phyloP scores from a whole-genome alignment of 2,329 filamentous ascomycete species.

The Cladosporium austrohemisphaericum region DNA sequence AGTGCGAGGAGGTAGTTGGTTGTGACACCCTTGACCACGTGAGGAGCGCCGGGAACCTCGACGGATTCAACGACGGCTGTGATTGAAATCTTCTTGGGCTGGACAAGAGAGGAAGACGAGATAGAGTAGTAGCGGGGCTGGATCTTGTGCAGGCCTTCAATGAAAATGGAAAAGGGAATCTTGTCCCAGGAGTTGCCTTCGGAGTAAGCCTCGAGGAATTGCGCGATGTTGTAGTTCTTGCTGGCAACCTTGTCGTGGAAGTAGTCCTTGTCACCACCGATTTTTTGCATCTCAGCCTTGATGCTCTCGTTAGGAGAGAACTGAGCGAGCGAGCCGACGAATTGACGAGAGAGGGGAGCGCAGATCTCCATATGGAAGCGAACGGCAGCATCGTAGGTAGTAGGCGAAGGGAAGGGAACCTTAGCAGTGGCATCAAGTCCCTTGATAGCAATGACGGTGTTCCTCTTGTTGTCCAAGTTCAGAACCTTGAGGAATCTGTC shows the following conservation, averaged over 20 bases:
- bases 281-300: constrained; percentile 82
- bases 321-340: constrained; percentile 77
- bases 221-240: constrained; percentile 84
- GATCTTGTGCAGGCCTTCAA: constrained; percentile 90
- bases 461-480: constrained; percentile 69
- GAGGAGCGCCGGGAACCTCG: constrained; percentile 68
- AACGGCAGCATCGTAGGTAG: constrained; percentile 87
- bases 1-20: constrained; percentile 95
- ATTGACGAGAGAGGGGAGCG: constrained; percentile 92
- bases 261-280: constrained; percentile 91
- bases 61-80: constrained; percentile 91
- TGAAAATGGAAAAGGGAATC: constrained; percentile 89
- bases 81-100: constrained; percentile 91
- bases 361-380: constrained; percentile 98
- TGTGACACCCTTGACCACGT: constrained; percentile 86
- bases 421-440: constrained; percentile 92
- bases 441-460: constrained; percentile 83
- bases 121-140: constrained; percentile 99
- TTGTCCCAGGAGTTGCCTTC: constrained; percentile 73
- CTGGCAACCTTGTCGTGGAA: constrained; percentile 82
- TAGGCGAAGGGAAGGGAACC: constrained; percentile 94
- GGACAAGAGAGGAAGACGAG: constrained; percentile 89
- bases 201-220: constrained; percentile 70
- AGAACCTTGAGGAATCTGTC: constrained; percentile 81
- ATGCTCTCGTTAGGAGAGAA: constrained; percentile 82